Base-by-base conservation (phyloP, 805 yeast species). In the Kurtzmaniella cleridarum region DNA sequence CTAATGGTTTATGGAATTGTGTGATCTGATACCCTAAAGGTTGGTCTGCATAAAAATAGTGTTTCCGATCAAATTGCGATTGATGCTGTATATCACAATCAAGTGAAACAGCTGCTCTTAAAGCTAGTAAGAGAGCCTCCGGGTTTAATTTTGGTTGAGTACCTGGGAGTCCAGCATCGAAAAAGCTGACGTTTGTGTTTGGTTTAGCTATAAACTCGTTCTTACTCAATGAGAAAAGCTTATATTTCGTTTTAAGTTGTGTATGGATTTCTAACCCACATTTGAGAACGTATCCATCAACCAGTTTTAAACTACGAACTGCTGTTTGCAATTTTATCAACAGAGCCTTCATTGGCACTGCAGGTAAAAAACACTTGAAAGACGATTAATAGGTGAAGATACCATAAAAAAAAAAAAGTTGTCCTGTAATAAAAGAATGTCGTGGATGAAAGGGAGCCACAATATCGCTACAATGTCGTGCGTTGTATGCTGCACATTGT, bases 1-100 rank as follows among this genome's bases (percentile, higher is more conserved):
- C 93, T 34, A 86, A 66, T 1, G 98, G 97, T 27, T 72, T 71
- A 55, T 75, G 87, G 53, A 79, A 85, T 60, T 93, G 98, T 0
- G 98, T 93, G 36, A 93, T 84, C 57, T 93, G 98, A 60, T 89
- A 93, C 1, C 98, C 98, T 38, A 84, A 62, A 0, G 98, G 98
- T 57, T 93, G 98, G 59, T 93, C 98, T 1, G 90, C 91, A 58
- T 93, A 93, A 59, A 93, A 89, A 58, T 93, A 93, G 57, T 93
- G 98, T 59, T 93, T 93, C 48, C 98, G 69, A 54, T 93, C 98
- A 58, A 93, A 93, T 1, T 81, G 67, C 1, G 91, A 84, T 6
- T 53, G 46, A 0, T 59, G 46, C 41, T 75, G 76, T 12, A 93
- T 71, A 0, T 67, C 55, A 42, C 87, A 75, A 27, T 81, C 70